Conservation (phyloP, 305 asterid genomes). For the Fraxinus sp. region DNA sequence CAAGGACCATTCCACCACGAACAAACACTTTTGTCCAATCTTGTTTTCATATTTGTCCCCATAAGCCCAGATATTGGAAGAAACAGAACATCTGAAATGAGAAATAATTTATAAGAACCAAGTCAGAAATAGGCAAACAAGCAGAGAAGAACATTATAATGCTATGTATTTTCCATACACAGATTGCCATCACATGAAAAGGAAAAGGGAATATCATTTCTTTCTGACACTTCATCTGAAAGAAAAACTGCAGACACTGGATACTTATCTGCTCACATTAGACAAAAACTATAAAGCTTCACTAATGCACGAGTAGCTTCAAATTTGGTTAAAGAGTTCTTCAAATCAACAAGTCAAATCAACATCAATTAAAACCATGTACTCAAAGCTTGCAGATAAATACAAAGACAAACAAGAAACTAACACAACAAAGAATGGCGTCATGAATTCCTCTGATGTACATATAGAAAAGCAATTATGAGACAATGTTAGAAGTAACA, state of each 20-base stretch:
- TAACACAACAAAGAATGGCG: neutral
- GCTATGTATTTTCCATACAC: neutral
- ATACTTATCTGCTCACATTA: neutral
- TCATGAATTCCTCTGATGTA: neutral
- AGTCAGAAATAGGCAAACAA: neutral
- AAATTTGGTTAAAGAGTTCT: neutral
- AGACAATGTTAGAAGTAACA: neutral
- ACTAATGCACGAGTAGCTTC: neutral
- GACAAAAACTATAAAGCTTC: neutral
- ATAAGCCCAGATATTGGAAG: slow-evolving; percentile 85
- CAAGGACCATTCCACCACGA: slow-evolving; percentile 89
- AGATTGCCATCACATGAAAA: neutral
- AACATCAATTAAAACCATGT: neutral
- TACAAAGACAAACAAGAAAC: neutral
- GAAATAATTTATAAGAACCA: slow-evolving; percentile 8
- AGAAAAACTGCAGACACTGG: neutral
- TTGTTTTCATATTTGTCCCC: slow-evolving; percentile 70
- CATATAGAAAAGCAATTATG: neutral
- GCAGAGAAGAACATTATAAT: neutral
- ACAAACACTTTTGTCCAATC: slow-evolving; percentile 57
- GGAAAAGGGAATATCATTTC: neutral
- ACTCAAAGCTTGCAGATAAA: neutral
- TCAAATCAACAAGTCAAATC: neutral
- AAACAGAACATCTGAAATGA: slow-evolving; percentile 70
- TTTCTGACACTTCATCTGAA: neutral